Percentiles rank a stretch among this genome's conserved stretches.
Evolutionary conservation across 2,329 filamentous ascomycete genomes (phyloP).

Genomic region (Thermothelomyces thermophilus): DNA sequence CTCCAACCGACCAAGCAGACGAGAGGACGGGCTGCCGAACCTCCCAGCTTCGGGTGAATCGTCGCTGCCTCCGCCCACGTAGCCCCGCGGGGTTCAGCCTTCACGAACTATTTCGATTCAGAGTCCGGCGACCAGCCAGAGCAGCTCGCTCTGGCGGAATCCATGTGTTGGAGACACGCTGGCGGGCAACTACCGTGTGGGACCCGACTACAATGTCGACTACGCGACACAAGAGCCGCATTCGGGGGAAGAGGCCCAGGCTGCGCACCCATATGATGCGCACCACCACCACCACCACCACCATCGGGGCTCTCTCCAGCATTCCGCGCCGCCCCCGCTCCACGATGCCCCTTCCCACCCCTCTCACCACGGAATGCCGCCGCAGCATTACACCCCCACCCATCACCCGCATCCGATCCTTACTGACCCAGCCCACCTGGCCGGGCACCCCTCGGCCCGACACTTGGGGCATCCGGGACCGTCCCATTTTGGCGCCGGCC

Average conservation of each 20-base stretch:
- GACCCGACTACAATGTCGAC: slow-evolving; percentile 65
- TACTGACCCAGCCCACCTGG: slow-evolving; percentile 50
- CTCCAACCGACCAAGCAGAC: slow-evolving; percentile 28
- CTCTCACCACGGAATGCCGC: slow-evolving; percentile 33
- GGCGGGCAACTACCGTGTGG: slow-evolving; percentile 67
- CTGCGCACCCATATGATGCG: slow-evolving; percentile 56
- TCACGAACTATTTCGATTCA: slow-evolving; percentile 54
- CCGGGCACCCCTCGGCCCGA: slow-evolving; percentile 41
- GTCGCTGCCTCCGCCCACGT: slow-evolving; percentile 29
- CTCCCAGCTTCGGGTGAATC: slow-evolving; percentile 24
- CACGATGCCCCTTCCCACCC: slow-evolving; percentile 42
- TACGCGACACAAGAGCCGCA: slow-evolving; percentile 63
- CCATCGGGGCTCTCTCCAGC: slow-evolving; percentile 45
- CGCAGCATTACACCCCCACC: slow-evolving; percentile 41
- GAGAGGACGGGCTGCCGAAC: slow-evolving; percentile 16
- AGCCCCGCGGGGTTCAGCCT: slow-evolving; percentile 49
- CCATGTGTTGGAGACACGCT: slow-evolving; percentile 66
- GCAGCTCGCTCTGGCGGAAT: slow-evolving; percentile 71
- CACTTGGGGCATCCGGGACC: slow-evolving; percentile 47
- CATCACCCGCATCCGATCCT: slow-evolving; percentile 49
- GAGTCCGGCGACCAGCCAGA: slow-evolving; percentile 63
- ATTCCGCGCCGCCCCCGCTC: slow-evolving; percentile 39
- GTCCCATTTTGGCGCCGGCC: slow-evolving; percentile 45
- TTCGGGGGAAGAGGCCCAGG: slow-evolving; percentile 58
- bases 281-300: slow-evolving; percentile 42